Percentiles rank a stretch among this genome's conserved stretches.
Conservation (phyloP, 352 stramenopile genomes). For the Elongisporangium prolatum region DNA sequence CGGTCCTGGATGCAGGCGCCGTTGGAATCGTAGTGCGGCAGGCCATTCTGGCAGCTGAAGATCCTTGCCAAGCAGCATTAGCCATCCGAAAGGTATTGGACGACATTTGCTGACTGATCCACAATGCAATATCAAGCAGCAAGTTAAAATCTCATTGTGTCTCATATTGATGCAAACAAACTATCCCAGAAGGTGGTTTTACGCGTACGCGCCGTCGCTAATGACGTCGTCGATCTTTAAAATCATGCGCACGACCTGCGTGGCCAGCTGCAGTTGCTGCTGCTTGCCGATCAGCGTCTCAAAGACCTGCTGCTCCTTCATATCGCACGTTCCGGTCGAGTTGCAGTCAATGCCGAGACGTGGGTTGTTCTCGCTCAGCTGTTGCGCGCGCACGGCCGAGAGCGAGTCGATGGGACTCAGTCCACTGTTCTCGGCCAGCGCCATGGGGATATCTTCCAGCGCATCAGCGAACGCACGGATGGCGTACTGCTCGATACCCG, state of each 20-base stretch:
- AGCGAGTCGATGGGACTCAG: constrained; percentile 98
- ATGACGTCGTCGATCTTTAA: constrained; percentile 99
- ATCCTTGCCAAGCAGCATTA: constrained; percentile 12
- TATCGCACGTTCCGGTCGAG: constrained; percentile 91
- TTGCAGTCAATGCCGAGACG: constrained; percentile 97
- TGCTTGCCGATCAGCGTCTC: constrained; percentile 99
- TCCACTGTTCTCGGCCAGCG: constrained; percentile 98
- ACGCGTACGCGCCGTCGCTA: constrained; percentile 90
- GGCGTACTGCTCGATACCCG: constrained; percentile 94
- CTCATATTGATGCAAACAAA: neutral
- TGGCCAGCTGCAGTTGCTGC: constrained; percentile 98
- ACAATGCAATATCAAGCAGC: neutral
- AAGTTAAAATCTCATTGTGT: constrained; percentile 1
- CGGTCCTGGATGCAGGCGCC: constrained; percentile 25
- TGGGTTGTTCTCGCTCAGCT: constrained; percentile 94
- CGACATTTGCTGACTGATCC: neutral
- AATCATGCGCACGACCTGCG: constrained; percentile 99
- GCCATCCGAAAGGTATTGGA: constrained; percentile 8
- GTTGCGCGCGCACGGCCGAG: constrained; percentile 93
- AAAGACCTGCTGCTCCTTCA: constrained; percentile 99
- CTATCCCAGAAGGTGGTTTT: constrained; percentile 13
- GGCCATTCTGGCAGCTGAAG: constrained; percentile 19
- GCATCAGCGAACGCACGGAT: constrained; percentile 98
- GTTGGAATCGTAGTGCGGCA: constrained; percentile 42
- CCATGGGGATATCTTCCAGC: constrained; percentile 99